Base-by-base conservation (phyloP, 2,329 filamentous ascomycete species). In the Fusarium veterinarium region DNA sequence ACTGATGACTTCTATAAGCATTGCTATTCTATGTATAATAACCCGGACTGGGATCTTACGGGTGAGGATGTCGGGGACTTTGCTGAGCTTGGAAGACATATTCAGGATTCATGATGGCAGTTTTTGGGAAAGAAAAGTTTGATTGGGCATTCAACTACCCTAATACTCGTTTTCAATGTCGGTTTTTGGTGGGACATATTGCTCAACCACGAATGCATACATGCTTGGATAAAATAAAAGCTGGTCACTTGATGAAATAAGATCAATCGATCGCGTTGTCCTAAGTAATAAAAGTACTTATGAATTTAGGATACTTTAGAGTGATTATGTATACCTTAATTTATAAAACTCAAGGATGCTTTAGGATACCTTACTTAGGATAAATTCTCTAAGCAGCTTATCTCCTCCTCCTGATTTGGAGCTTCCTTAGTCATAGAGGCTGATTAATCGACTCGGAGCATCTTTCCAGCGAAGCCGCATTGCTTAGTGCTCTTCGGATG, bases 11-110 rank as follows among this genome's bases (percentile, higher is more conserved):
- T 76, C 49, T 77, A 75, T 62, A 77, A 77, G 57, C 74, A 75
- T 44, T 77, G 76, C 44, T 77, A 77, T 60, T 77, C 75, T 23
- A 77, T 77, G 75, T 77, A 77, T 23, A 77, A 77, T 25, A 77
- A 77, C 10, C 74, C 75, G 16, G 75, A 77, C 12, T 77, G 75
- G 75, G 76, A 77, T 45, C 74, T 77, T 12, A 77, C 75, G 6
- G 75, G 75, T 49, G 75, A 77, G 31, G 75, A 77, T 46, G 74
- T 74, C n/a, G 74, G 75, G 8, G 75, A 77, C 33, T 77, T 77
- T 70, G 75, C 75, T 3, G 75, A 77, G 38, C 67, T 77, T 48
- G 75, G 75, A 28, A 75, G 75, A 16, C 75, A 77, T 51, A 76
- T 77, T 61, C 70, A 75, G 41, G 75, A 77, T 64, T 72, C 73